phyloP scores from a whole-genome alignment of 345 rosid species.

The Capsella bursapastoris region DNA sequence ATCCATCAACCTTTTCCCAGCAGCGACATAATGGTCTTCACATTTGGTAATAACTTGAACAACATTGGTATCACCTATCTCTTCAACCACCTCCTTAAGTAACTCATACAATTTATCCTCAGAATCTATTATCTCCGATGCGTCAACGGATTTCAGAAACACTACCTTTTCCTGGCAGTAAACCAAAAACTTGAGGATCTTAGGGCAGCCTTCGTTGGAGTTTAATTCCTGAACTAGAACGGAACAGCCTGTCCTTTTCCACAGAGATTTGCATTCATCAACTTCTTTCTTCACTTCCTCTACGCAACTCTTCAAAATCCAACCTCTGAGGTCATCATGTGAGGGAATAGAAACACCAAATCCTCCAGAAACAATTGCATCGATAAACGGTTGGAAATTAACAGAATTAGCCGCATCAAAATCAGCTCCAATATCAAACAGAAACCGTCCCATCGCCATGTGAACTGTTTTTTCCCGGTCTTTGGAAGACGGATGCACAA shows the following conservation, averaged over 20 bases:
- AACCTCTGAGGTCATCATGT: constrained; percentile 68
- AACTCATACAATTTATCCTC: constrained; percentile 60
- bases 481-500: constrained; percentile 42
- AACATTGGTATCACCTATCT: constrained; percentile 71
- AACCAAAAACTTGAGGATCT: constrained; percentile 60
- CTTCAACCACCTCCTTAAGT: constrained; percentile 76
- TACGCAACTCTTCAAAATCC: constrained; percentile 71
- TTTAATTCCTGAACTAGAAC: constrained; percentile 70
- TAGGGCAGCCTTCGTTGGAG: constrained; percentile 49
- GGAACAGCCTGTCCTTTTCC: constrained; percentile 84
- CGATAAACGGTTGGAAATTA: constrained; percentile 71
- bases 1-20: constrained; percentile 68
- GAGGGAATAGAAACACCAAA: constrained; percentile 56
- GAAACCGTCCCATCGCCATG: constrained; percentile 67
- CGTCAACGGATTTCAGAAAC: constrained; percentile 72
- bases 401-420: constrained; percentile 67
- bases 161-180: constrained; percentile 70
- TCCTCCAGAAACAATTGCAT: constrained; percentile 66
- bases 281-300: constrained; percentile 71
- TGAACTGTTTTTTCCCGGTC: constrained; percentile 49
- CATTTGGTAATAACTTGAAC: constrained; percentile 83
- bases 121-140: constrained; percentile 56
- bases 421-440: constrained; percentile 81
- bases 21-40: constrained; percentile 60
- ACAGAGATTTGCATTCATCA: constrained; percentile 46